Evolutionary conservation across 495 filamentous ascomycete genomes (phyloP), one percentile per base, ranked within the genome.

Genomic region (Saxophila tyrrhenica): DNA sequence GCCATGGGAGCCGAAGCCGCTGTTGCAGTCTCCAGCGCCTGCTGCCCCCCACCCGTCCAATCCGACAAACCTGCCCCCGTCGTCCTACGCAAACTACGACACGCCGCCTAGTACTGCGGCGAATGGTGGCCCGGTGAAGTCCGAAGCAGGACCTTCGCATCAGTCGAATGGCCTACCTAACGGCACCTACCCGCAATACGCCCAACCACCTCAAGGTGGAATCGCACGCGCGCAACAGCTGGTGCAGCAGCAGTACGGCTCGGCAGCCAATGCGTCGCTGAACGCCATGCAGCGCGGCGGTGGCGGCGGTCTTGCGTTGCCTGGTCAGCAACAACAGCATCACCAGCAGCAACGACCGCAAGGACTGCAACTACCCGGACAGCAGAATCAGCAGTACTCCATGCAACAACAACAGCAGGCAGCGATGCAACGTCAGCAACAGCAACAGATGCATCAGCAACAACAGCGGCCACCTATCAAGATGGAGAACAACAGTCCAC

Each of bases 1-100:
- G 70, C 94, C 94, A 21, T 99, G 94, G 94, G 94, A 97, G 64
- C 92, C 92, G 53, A 62, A 78, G 50, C 79, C 78, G 49, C 55
- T 63, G 39, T 58, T 77, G 75, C 70, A 76, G 39, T 25, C 60
- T 70, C 74, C 84, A 10, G 45, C 23, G 17, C 42, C 45, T 8
- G 16, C 50, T 48, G 13, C 57, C 44, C 9, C 51, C 49, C n/a
- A 48, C 41, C 32, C 52, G 1, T 17, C 29, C 17, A 44, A 25
- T 22, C 23, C 55, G 5, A 43, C 23, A 39, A 53, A 54, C 19
- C 38, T 55, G 21, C 57, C 45, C 19, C 50, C 45, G 19, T 49
- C 47, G 22, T 54, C 44, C 11, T 32, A 48, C 23, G 7, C 32
- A 13, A 32, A 15, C 16, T 57, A 62, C 22, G 41, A 58, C 19